Base-by-base conservation (phyloP, 345 rosid genomes). In the Rhodamnia rubescens region DNA sequence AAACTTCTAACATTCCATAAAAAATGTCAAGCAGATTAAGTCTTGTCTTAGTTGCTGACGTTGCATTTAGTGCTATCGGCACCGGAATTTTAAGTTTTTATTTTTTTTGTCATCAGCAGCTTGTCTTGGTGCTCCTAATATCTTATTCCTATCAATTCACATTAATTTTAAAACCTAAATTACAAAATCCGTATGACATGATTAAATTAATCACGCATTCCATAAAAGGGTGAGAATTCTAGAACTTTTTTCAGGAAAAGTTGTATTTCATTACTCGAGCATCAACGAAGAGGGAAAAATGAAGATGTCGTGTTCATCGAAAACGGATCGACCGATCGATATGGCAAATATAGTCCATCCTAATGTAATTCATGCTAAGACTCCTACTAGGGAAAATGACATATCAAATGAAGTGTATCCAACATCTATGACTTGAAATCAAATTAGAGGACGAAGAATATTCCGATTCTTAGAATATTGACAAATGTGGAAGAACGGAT, bases 401-500 rank as follows among this genome's bases (percentile, higher is more conserved):
- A 18, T 20, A 36, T 69, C 80, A 69, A 36, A 18, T 10, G 7
- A 36, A 36, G 47, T 36, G 47, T 21, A 18, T 69, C 14, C 3
- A 69, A 69, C 47, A 36, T 69, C 13, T 18, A 36, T 8, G 80
- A 69, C 47, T 36, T 18, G 47, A 36, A 69, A 69, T 10, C 18
- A 69, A 69, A 42, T 5, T 69, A 20, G 80, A 36, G 80, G 26
- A 36, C 0, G 4, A 18, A 69, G 13, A 36, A 10, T 0, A 32
- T 29, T 36, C 15, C 13, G 6, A 69, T 16, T 32, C 24, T 18
- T 32, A 32, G 47, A 64, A 32, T 64, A 64, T 32, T 64, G 24
- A 64, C 0, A 0, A 18, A 64, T 16, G 4, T 4, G 18, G 22
- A 64, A 64, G 3, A 16, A 18, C 44, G 0, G 2, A 64, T 64